Conservation (phyloP, 257 asterid genomes). For the Primulina eburnea region DNA sequence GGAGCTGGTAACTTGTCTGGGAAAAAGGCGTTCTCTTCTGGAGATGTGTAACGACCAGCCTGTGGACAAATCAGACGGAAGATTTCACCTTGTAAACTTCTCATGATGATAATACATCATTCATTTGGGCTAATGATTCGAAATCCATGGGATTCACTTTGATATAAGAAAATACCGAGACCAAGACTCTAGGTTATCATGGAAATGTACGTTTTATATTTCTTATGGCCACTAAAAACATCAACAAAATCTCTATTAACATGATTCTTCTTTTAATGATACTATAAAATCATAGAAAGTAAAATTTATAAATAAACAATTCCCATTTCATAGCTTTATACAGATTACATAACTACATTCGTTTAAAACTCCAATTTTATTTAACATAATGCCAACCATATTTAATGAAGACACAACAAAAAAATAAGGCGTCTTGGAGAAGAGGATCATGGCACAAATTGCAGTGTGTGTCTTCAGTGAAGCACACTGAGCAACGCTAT, state of each 20-base stretch:
- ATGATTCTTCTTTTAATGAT: neutral
- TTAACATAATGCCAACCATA: neutral
- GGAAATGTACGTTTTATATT: neutral
- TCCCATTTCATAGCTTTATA: too few species aligned
- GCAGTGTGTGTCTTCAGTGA: too few species aligned
- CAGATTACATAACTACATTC: too few species aligned
- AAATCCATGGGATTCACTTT: neutral
- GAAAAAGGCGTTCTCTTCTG: conserved; percentile 78
- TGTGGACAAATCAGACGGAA: conserved; percentile 18
- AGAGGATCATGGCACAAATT: neutral
- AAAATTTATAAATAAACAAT: too few species aligned
- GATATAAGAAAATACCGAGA: neutral
- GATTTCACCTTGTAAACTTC: neutral
- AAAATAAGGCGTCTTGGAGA: neutral
- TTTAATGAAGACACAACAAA: too few species aligned
- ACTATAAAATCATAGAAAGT: too few species aligned
- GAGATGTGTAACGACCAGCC: conserved; percentile 70
- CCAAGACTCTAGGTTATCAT: neutral
- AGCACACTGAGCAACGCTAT: neutral
- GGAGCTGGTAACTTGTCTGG: conserved; percentile 48
- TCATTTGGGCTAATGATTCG: neutral
- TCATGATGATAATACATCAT: neutral
- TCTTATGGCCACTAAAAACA: neutral
- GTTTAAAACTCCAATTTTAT: neutral
- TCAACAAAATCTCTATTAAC: neutral